A percentile compares a stretch with the other conserved stretches of the same genome.
Conservation (phyloP, 768 basidiomycete species). For the Chalciporus sphaerocephalus region DNA sequence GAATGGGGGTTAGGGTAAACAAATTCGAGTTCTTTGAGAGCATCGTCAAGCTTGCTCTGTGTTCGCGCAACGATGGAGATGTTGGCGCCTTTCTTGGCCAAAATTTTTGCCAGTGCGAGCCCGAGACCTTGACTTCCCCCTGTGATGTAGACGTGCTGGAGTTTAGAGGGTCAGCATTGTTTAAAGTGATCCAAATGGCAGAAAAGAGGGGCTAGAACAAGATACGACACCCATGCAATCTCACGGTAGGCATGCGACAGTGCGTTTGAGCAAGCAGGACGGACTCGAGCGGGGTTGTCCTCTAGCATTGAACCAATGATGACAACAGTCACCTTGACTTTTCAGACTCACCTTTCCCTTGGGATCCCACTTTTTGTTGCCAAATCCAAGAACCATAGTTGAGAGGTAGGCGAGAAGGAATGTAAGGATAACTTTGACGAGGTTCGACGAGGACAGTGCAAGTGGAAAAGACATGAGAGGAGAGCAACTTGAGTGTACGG, state of each 20-base stretch:
- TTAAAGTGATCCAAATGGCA: too few species aligned
- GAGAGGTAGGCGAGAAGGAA: slow-evolving; percentile 9
- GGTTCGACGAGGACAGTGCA: background rate
- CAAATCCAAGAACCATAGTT: slow-evolving; percentile 18
- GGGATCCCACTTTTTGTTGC: slow-evolving; percentile 45
- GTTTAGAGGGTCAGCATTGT: background rate
- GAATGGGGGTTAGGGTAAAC: background rate
- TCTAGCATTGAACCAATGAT: too few species aligned
- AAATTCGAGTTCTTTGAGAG: slow-evolving; percentile 53
- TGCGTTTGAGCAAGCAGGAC: too few species aligned
- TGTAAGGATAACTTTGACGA: slow-evolving; percentile 8
- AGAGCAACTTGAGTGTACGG: too few species aligned
- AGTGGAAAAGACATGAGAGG: slow-evolving; percentile 1
- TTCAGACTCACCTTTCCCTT: slow-evolving; percentile 35
- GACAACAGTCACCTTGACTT: too few species aligned
- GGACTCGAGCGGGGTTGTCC: too few species aligned
- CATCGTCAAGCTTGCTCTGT: slow-evolving; percentile 55
- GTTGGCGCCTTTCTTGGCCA: slow-evolving; percentile 68
- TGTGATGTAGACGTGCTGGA: slow-evolving; percentile 79
- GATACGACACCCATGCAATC: too few species aligned
- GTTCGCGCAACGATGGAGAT: slow-evolving; percentile 84
- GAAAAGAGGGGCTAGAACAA: too few species aligned
- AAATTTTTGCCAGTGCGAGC: slow-evolving; percentile 61
- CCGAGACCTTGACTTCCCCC: slow-evolving; percentile 84
- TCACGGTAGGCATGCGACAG: too few species aligned